Evolutionary conservation across 2,329 filamentous ascomycete genomes (phyloP), one percentile per base, ranked within the genome.

Genomic region (Nemania serpens): DNA sequence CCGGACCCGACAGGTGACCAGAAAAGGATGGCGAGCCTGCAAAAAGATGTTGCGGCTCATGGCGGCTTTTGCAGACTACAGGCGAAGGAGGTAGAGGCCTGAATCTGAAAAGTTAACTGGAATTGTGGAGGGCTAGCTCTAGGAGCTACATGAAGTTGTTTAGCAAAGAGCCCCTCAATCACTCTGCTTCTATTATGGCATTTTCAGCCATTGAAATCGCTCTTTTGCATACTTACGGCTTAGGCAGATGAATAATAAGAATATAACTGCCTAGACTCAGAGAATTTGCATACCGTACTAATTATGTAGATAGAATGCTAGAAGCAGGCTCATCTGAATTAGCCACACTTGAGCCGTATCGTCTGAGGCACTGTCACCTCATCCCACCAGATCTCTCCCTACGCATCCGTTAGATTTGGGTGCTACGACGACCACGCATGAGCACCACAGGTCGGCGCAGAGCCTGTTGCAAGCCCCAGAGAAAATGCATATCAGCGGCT

Each of bases 11-110:
- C 77, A 1, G 88, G 87, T 11, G 89, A 93, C 69, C 89, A 93
- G 84, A 90, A 89, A 83, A 82, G 83, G 41, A 92, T 92, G 86
- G 85, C 81, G 3, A 79, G 81, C 68, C 76, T 92, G 69, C 90
- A 92, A 80, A 81, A 87, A 75, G 79, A 85, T 58, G 84, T 92
- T 64, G 87, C 88, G 50, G 75, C 75, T 43, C 77, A 83, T 42
- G 90, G 90, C 45, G 89, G 90, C 2, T 92, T 88, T 75, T 80
- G 78, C 22, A 59, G 59, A 17, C 55, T 62, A 6, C 55, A 62
- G 11, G 25, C 37, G 34, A 37, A 36, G 10, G 46, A 55, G 37
- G 46, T 59, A 3, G 25, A 34, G 50, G 55, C 52, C 36, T 46
- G 17, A 9, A 33, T 39, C 25, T 62, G 20, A 55, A 41, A 43